Evolutionary conservation across 257 asterid species (phyloP), one percentile per base, ranked within the genome.

Genomic region (Sherardia arvensis): DNA sequence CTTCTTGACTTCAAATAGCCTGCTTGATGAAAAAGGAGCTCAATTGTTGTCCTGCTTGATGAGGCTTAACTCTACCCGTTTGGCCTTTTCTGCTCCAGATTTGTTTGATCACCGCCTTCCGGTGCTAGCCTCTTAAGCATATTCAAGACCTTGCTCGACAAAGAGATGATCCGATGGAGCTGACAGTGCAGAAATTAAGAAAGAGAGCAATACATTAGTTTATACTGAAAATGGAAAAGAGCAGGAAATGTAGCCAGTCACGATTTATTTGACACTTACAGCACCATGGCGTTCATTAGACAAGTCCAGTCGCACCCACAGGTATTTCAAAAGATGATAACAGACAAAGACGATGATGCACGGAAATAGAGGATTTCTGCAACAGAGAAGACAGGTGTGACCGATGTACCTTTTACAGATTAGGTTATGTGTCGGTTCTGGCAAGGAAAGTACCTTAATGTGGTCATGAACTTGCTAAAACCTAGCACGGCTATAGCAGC

Each of bases 241-340:
- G n/a, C n/a, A n/a, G n/a, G n/a, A n/a, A n/a, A n/a, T n/a, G n/a
- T n/a, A n/a, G n/a, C n/a, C n/a, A n/a, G n/a, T n/a, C n/a, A n/a
- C n/a, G n/a, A n/a, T n/a, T n/a, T n/a, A 28, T 59, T 60, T 36
- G 66, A 49, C 27, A 79, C 99, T 93, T 81, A 93, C 97, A 66
- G 82, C 89, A 64, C 96, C 96, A 70, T 87, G 76, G 61, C 82
- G 85, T 85, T 87, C 97, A 48, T 87, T 90, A 18, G 92, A 68
- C 61, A 93, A 77, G 82, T 90, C 95, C 67, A 93, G 75, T 74
- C 87, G 97, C 74, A 93, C 96, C 97, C 97, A 93, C 53, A 93
- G 89, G 71, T 97, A 97, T 82, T 93, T 93, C 4, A 56, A 28
- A 43, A 90, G 83, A 62, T 84, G 88, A 73, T 64, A 90, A 59